A percentile compares a stretch with the other conserved stretches of the same genome.
These are phyloP conservation scores for Aureobasidium vineae DNA, from an alignment of 2,329 filamentous ascomycete species.

Conservation along the genomic window DNA sequence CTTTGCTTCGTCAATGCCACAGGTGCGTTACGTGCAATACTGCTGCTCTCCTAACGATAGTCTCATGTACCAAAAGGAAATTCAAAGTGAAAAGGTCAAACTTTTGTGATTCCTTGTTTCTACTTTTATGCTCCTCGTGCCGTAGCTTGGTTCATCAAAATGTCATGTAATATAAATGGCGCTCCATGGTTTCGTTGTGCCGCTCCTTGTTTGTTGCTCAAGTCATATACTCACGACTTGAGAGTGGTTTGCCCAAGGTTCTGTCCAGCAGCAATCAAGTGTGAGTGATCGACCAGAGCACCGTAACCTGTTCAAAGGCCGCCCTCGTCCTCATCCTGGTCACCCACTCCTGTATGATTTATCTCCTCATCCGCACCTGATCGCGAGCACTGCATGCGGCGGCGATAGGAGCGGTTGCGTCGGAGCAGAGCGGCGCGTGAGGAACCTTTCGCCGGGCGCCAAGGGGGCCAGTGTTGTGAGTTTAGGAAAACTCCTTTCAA, in stretches of 20 bases:
- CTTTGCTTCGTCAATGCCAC: background rate
- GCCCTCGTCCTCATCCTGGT: constrained; percentile 53
- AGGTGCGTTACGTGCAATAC: constrained; percentile 17
- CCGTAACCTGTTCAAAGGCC: background rate
- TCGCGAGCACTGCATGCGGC: constrained; percentile 30
- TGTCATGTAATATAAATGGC: constrained; percentile 15
- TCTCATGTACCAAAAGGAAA: constrained; percentile 1
- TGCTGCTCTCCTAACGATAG: constrained; percentile 9
- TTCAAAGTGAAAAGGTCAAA: constrained; percentile 20
- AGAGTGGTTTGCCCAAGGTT: background rate
- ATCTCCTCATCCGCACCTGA: constrained; percentile 55
- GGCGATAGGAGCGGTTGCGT: constrained; percentile 21
- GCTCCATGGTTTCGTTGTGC: constrained; percentile 19
- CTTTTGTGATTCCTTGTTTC: constrained; percentile 19
- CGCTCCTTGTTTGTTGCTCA: background rate
- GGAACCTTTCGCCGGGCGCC: constrained; percentile 14
- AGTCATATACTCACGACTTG: background rate
- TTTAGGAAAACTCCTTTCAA: constrained; percentile 61
- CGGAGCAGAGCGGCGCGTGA: constrained; percentile 26
- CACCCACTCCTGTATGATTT: constrained; percentile 62
- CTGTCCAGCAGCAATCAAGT: background rate
- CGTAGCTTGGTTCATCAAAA: constrained; percentile 18
- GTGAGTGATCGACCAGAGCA: constrained; percentile 7
- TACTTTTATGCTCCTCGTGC: constrained; percentile 1
- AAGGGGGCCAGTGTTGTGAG: constrained; percentile 29